phyloP scores from a whole-genome alignment of 2,329 filamentous ascomycete genomes.

The Dactylellina parvicollis region DNA sequence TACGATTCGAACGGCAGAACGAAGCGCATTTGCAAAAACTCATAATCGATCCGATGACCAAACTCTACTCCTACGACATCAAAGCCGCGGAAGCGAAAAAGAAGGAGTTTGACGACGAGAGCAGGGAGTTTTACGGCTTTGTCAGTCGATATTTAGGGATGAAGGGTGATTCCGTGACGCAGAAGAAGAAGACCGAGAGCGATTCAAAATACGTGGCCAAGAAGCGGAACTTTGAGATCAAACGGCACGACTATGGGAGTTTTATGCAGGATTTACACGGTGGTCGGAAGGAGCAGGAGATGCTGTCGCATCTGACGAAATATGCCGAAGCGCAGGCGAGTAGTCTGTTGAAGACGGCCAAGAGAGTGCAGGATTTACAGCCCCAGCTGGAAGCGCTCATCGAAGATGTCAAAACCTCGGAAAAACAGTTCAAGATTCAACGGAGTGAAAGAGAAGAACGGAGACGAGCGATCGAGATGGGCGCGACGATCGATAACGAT shows the following conservation, averaged over 20 bases:
- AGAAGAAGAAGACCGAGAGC: slow-evolving; percentile 94
- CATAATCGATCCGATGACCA: slow-evolving; percentile 92
- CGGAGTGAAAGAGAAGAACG: slow-evolving; percentile 96
- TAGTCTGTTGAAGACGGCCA: slow-evolving; percentile 81
- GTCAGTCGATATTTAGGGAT: slow-evolving; percentile 96
- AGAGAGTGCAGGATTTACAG: slow-evolving; percentile 84
- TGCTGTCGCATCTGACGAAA: slow-evolving; percentile 90
- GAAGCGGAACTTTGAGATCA: slow-evolving; percentile 92
- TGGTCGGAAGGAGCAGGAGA: slow-evolving; percentile 97
- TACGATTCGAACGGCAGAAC: slow-evolving; percentile 86
- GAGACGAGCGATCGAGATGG: slow-evolving; percentile 86
- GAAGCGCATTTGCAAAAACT: slow-evolving; percentile 85
- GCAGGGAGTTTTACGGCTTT: slow-evolving; percentile 97
- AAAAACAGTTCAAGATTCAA: slow-evolving; percentile 96
- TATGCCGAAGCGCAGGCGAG: slow-evolving; percentile 91
- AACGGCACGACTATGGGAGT: slow-evolving; percentile 97
- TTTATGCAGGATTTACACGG: slow-evolving; percentile 99
- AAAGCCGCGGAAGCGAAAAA: slow-evolving; percentile 97
- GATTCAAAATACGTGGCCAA: slow-evolving; percentile 97
- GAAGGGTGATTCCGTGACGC: slow-evolving; percentile 91
- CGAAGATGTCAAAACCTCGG: slow-evolving; percentile 86
- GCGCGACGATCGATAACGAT: slow-evolving; percentile 76
- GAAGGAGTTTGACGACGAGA: slow-evolving; percentile 98
- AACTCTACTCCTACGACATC: slow-evolving; percentile 93
- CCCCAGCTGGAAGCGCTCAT: slow-evolving; percentile 90